Evolutionary conservation across 306 rosid genomes (phyloP).

Genomic region (Gynostemma pentaphyllum): DNA sequence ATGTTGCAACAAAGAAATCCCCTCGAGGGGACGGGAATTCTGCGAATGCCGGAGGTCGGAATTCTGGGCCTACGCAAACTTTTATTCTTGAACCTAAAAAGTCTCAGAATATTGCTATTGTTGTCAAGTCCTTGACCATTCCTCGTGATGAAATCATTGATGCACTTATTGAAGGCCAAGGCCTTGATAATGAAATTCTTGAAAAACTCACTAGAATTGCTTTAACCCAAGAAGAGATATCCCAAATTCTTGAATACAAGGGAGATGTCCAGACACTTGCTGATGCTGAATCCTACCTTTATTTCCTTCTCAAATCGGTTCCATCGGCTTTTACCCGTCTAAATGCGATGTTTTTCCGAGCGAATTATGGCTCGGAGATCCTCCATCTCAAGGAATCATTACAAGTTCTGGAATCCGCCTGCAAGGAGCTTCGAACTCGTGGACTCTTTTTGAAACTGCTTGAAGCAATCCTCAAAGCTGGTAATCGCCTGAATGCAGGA

Average conservation of each 20-base stretch:
- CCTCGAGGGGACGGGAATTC: slow-evolving; percentile 23
- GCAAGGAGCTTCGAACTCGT: slow-evolving; percentile 58
- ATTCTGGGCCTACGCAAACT: slow-evolving; percentile 16
- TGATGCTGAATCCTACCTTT: slow-evolving; percentile 72
- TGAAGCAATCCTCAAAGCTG: slow-evolving; percentile 91
- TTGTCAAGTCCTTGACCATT: slow-evolving; percentile 50
- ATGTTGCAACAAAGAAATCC: slow-evolving; percentile 37
- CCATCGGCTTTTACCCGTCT: slow-evolving; percentile 76
- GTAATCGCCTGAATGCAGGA: slow-evolving; percentile 92
- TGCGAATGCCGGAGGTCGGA: slow-evolving; percentile 14
- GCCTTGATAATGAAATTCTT: slow-evolving; percentile 46
- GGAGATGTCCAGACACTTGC: slow-evolving; percentile 67
- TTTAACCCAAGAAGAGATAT: slow-evolving; percentile 61
- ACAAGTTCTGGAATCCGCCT: slow-evolving; percentile 55
- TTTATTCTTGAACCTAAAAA: slow-evolving; percentile 60
- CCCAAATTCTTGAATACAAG: slow-evolving; percentile 36
- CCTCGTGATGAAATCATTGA: slow-evolving; percentile 49
- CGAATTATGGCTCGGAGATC: slow-evolving; percentile 43
- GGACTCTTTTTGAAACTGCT: slow-evolving; percentile 85
- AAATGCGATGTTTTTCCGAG: slow-evolving; percentile 64
- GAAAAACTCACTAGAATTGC: slow-evolving; percentile 74
- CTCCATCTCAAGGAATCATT: slow-evolving; percentile 44
- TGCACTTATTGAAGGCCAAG: slow-evolving; percentile 63
- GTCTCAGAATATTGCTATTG: slow-evolving; percentile 84
- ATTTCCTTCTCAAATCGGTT: slow-evolving; percentile 50